Base-by-base conservation (phyloP, 768 basidiomycete genomes). In the Candolleomyces eurysporus region DNA sequence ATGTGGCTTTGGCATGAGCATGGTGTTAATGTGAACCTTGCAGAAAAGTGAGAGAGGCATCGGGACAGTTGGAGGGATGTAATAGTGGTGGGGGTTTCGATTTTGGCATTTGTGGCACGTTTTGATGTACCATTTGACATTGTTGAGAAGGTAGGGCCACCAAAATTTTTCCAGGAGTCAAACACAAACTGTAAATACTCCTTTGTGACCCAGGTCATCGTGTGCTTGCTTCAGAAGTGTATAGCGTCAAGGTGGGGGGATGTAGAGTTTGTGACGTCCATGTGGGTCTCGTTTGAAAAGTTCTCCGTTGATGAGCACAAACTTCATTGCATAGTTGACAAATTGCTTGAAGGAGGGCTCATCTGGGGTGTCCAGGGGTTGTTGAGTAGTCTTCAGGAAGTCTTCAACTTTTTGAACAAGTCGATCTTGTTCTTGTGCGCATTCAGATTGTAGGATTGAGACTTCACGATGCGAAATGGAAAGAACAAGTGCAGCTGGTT, bases 211-310 rank as follows among this genome's bases (percentile, higher is more conserved):
- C 1, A 74, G 63, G 4, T 68, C 59, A 31, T 75, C 66, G 52
- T 72, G 72, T 0, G 67, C 70, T 54, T 65, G 56, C 92, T 96
- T 21, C 93, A 94, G 0, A 94, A 73, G 45, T 4, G 6, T 46
- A 16, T 67, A 22, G 0, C 67, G 60, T 2, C 65, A 62, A 0
- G 46, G 46, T 62, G 57, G 5, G 4, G 22, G 36, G 36, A 66
- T 30, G 10, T 63, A 61, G 11, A 68, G 9, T 30, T 65, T 48
- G 43, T 74, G 67, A n/a, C 51, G 40, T 10, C 70, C 67, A 0
- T 63, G 26, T 4, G 22, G 5, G 31, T 66, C 63, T 30, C 64
- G 60, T 21, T 58, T 62, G 65, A 70, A 69, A 11, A 71, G 46
- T 14, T 59, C 53, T 2, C 49, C 57, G 9, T 59, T 51, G 1